Evolutionary conservation across 1,284 basidiomycete species (phyloP), one percentile per base, ranked within the genome.

Genomic region (Inonotus obliquus): DNA sequence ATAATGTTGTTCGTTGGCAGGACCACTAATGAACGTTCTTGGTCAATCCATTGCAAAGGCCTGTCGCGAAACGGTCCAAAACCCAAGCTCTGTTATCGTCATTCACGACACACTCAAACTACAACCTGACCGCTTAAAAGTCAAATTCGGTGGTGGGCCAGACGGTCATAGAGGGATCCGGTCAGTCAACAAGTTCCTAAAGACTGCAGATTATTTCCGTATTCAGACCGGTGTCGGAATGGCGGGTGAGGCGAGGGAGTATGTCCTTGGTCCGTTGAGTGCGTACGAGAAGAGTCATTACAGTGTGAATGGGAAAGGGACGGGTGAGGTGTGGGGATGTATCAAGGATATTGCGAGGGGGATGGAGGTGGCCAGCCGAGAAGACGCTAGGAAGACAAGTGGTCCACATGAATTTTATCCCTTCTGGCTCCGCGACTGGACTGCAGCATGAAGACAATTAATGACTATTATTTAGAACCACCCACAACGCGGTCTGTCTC

Each of bases 21-120:
- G 37, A 47, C 59, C 63, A 4, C 21, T 53, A 7, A 64, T 64
- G 63, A 64, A 64, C 19, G 47, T 64, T 41, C 55, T 61, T 11
- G 63, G 63, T 5, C 35, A 53, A 2, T 19, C 49, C 19, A 47
- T 61, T 19, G 60, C 35, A n/a, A 61, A 61, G 49, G 57, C 57
- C 27, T 53, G 44, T 55, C 55, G 52, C 37, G 38, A n/a, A 7
- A 61, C 63, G 5, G 63, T 58, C 4, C 1, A 39, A 19, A 29
- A 48, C n/a, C 55, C 63, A 5, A 4, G 13, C n/a, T 49, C 41
- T 14, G 27, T 64, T 47, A 60, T 64, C 19, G 63, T 64, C 51
- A 57, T 64, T 21, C 63, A 64, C n/a, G 63, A 64, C 48, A 35
- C 27, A 37, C 25, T 64, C 25, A 19, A 64, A n/a, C 56, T 57